These are phyloP conservation scores for Syncephalastrum sp. DNA, from an alignment of 371 early-diverging fungal genomes.

Conservation along the genomic window DNA sequence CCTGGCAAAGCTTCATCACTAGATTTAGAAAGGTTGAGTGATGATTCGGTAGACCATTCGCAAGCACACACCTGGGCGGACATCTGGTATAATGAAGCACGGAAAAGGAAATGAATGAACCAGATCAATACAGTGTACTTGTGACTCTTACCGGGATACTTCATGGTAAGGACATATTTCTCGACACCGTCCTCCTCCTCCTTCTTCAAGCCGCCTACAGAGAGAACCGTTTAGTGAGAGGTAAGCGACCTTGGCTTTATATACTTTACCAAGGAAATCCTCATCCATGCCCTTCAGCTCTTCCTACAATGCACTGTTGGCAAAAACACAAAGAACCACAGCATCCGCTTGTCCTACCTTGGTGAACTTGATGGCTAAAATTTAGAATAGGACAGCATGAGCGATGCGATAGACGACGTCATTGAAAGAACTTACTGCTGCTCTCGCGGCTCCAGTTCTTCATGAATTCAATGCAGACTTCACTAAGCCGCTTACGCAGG, in stretches of 20 bases:
- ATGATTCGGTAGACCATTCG: not conserved
- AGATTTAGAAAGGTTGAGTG: not conserved
- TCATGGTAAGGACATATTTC: slow-evolving; percentile 73
- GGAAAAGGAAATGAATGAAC: not conserved
- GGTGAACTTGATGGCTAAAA: slow-evolving; percentile 41
- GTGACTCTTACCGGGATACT: slow-evolving; percentile 49
- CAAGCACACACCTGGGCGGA: slow-evolving; percentile 38
- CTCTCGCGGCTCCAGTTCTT: slow-evolving; percentile 64
- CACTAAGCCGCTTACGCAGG: slow-evolving; percentile 67
- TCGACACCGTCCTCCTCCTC: slow-evolving; percentile 60
- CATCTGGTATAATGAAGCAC: slow-evolving; percentile 23
- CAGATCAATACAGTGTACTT: not conserved
- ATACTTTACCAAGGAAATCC: slow-evolving; percentile 59
- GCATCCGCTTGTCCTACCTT: slow-evolving; percentile 33
- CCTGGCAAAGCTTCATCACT: slow-evolving; percentile 59
- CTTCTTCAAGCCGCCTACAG: slow-evolving; percentile 42
- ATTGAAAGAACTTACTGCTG: slow-evolving; percentile 37
- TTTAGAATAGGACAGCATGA: not conserved
- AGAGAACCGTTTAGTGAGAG: slow-evolving; percentile 1
- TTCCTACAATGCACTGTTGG: slow-evolving; percentile 29
- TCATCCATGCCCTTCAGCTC: slow-evolving; percentile 78
- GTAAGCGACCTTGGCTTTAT: not conserved
- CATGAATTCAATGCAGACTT: slow-evolving; percentile 63
- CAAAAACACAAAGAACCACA: slow-evolving; percentile 26
- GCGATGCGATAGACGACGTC: not conserved